These are phyloP conservation scores for Pythium monospermum DNA, from an alignment of 352 stramenopile species.

Conservation along the genomic window DNA sequence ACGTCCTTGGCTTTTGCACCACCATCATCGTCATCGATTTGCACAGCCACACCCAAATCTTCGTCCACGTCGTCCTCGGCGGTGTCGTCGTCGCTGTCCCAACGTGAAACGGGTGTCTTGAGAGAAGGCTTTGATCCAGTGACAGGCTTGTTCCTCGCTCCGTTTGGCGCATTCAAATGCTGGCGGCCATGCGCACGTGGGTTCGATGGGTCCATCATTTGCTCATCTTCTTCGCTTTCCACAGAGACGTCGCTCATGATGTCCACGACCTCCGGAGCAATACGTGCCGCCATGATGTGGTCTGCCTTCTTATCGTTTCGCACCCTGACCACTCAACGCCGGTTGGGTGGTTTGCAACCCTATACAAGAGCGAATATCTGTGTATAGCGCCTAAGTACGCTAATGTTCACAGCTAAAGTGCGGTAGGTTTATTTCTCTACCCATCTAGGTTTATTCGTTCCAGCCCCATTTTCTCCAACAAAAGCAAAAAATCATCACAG, in stretches of 20 bases:
- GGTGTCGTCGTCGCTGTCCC: slow-evolving; percentile 45
- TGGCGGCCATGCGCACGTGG: slow-evolving; percentile 49
- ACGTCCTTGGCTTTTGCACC: neutral
- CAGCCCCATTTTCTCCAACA: neutral
- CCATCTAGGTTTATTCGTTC: slow-evolving; percentile 1
- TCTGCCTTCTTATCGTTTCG: too few species aligned
- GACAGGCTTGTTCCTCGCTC: neutral
- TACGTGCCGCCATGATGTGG: too few species aligned
- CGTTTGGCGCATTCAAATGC: slow-evolving; percentile 10
- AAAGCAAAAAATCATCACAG: slow-evolving; percentile 1
- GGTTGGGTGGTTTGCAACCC: neutral
- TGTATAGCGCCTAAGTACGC: neutral
- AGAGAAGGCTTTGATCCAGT: too few species aligned
- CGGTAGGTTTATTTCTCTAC: slow-evolving; percentile 5
- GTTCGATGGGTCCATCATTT: slow-evolving; percentile 77
- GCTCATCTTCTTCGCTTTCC: slow-evolving; percentile 46
- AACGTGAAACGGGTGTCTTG: slow-evolving; percentile 34
- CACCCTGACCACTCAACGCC: too few species aligned
- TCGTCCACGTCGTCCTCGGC: slow-evolving; percentile 29
- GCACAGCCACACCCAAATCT: slow-evolving; percentile 20
- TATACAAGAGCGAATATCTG: slow-evolving; percentile 10
- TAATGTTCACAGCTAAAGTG: neutral
- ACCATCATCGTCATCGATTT: slow-evolving; percentile 16
- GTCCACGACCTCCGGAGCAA: too few species aligned
- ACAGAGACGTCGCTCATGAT: slow-evolving; percentile 13